Conservation (phyloP, 1,284 basidiomycete species). For the Microbotryum saponariae region DNA sequence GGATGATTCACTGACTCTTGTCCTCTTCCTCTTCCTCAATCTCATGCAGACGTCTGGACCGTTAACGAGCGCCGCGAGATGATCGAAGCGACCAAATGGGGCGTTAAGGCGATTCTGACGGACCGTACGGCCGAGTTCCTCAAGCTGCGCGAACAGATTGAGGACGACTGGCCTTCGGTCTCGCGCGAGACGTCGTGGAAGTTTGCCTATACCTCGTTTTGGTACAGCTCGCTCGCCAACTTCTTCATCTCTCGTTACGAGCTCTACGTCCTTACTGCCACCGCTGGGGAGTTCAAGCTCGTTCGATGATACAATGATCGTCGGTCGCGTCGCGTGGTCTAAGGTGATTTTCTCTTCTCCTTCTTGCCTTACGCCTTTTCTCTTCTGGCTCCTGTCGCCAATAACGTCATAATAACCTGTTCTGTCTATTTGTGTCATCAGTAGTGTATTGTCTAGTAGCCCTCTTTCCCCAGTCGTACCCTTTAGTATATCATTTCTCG, state of each 20-base stretch:
- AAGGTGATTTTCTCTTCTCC: too few relatives aligned
- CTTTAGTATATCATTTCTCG: too few relatives aligned
- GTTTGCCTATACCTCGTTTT: conserved; percentile 22
- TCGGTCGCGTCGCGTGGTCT: too few relatives aligned
- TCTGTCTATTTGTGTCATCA: too few relatives aligned
- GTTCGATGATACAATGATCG: background rate
- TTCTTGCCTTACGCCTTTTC: too few relatives aligned
- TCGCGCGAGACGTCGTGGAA: conserved; percentile 17
- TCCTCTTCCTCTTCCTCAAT: background rate
- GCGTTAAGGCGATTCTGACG: conserved; percentile 78
- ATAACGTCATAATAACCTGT: too few relatives aligned
- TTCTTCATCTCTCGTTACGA: conserved; percentile 27
- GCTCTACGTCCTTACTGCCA: conserved; percentile 26
- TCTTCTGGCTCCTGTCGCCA: too few relatives aligned
- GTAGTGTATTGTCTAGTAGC: too few relatives aligned
- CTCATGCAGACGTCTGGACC: conserved; percentile 73
- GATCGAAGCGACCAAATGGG: conserved; percentile 93
- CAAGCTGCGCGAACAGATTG: conserved; percentile 58
- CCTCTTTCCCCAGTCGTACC: too few relatives aligned
- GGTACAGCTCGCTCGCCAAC: conserved; percentile 24
- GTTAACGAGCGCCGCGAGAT: conserved; percentile 86
- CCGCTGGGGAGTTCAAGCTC: conserved; percentile 16
- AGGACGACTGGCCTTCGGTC: conserved; percentile 36
- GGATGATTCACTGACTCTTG: background rate
- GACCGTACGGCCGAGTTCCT: conserved; percentile 73